phyloP scores from a whole-genome alignment of 495 filamentous ascomycete genomes.

The Tetracladium setigerum region DNA sequence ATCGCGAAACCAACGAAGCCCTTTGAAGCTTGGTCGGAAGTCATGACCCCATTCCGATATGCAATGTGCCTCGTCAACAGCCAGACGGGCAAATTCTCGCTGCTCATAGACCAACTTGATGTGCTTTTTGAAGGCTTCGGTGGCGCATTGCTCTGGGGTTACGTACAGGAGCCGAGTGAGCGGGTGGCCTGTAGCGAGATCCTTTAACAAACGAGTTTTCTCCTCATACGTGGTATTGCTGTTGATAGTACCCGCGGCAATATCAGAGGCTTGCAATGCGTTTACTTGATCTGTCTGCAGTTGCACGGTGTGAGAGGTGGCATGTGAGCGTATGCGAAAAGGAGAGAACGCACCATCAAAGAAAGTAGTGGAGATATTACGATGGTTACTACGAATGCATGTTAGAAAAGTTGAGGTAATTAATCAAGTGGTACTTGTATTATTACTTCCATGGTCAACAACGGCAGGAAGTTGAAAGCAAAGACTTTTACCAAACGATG shows the following conservation, averaged over 20 bases:
- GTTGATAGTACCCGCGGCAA: constrained; percentile 80
- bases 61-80: constrained; percentile 92
- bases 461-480: constrained; percentile 93
- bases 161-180: constrained; percentile 81
- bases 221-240: constrained; percentile 61
- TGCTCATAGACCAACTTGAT: constrained; percentile 70
- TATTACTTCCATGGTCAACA: constrained; percentile 71
- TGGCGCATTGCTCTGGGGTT: constrained; percentile 81
- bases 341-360: constrained; percentile 61
- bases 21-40: constrained; percentile 86
- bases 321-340: background rate
- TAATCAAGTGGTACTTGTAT: constrained; percentile 2
- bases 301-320: background rate
- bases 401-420: background rate
- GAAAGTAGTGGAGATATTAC: constrained; percentile 87
- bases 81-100: constrained; percentile 74
- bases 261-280: constrained; percentile 61
- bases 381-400: constrained; percentile 58
- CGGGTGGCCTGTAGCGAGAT: constrained; percentile 83
- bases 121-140: constrained; percentile 67
- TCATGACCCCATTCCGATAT: constrained; percentile 99
- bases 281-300: constrained; percentile 82
- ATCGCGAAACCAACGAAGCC: constrained; percentile 79
- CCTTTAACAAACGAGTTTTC: constrained; percentile 60
- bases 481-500: constrained; percentile 89